Evolutionary conservation across 129 eudicot species (phyloP).

Genomic region (Centaurea solstitialis): DNA sequence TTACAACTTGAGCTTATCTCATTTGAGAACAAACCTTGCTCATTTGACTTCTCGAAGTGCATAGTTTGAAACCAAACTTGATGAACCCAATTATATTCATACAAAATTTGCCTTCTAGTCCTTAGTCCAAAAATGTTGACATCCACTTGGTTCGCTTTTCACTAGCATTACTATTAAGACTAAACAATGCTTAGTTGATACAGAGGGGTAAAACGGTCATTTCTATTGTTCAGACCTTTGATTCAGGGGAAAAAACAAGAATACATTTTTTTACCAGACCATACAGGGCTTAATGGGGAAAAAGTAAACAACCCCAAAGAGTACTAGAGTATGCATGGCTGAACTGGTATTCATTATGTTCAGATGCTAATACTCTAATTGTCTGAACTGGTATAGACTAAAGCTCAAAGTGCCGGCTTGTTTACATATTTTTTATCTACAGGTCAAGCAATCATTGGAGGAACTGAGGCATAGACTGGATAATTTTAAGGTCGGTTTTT

Average conservation of each 20-base stretch:
- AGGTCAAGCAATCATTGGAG: constrained; percentile 64
- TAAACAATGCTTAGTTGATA: not conserved
- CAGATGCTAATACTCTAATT: constrained; percentile 2
- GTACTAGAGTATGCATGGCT: too few relatives aligned
- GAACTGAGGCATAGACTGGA: constrained; percentile 42
- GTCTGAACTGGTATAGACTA: not conserved
- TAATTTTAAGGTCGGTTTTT: constrained; percentile 47
- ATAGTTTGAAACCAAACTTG: not conserved
- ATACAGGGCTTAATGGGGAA: not conserved
- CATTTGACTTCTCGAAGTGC: not conserved
- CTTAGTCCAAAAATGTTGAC: not conserved
- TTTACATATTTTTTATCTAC: constrained; percentile 26
- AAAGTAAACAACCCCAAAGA: not conserved
- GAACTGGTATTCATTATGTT: not conserved
- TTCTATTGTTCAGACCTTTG: not conserved
- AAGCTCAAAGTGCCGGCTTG: not conserved
- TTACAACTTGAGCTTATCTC: not conserved
- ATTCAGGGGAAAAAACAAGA: not conserved
- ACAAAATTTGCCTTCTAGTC: not conserved
- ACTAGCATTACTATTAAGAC: not conserved
- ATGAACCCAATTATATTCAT: not conserved
- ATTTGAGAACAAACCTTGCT: constrained; percentile 1
- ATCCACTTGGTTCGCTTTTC: not conserved
- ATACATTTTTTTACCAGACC: not conserved
- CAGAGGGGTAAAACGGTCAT: not conserved